Conservation (phyloP, 2,329 filamentous ascomycete genomes). For the Sporothrix pallida region DNA sequence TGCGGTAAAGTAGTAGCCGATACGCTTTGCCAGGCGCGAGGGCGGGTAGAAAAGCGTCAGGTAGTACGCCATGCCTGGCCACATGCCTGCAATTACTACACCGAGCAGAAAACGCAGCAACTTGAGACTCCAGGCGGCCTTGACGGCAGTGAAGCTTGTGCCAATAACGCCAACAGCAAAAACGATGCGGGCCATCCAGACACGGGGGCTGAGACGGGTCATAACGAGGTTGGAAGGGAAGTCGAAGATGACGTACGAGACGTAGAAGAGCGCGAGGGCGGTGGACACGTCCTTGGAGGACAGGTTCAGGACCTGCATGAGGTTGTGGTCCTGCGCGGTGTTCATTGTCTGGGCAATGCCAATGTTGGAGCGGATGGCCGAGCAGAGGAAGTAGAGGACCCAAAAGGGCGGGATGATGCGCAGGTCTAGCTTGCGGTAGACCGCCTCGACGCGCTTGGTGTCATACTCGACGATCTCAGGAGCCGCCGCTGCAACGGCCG, state of each 20-base stretch:
- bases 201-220: conserved; percentile 80
- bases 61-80: conserved; percentile 94
- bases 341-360: conserved; percentile 97
- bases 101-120: conserved; percentile 85
- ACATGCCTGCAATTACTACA: conserved; percentile 89
- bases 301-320: conserved; percentile 72
- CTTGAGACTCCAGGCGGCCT: conserved; percentile 84
- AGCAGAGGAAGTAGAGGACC: conserved; percentile 89
- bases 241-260: conserved; percentile 89
- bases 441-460: conserved; percentile 30
- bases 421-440: conserved; percentile 58
- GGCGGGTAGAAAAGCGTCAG: conserved; percentile 91
- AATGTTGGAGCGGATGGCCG: conserved; percentile 88
- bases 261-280: conserved; percentile 86
- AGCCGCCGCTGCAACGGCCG: neutral
- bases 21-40: conserved; percentile 82
- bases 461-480: conserved; percentile 29
- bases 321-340: conserved; percentile 69
- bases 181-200: conserved; percentile 93
- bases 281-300: conserved; percentile 80
- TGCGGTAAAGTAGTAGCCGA: conserved; percentile 85
- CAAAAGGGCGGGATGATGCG: conserved; percentile 77
- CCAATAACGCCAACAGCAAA: conserved; percentile 85
- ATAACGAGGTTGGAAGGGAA: conserved; percentile 87
- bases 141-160: conserved; percentile 80